phyloP scores from a whole-genome alignment of 495 filamentous ascomycete genomes.

The Penicillium silybi region DNA sequence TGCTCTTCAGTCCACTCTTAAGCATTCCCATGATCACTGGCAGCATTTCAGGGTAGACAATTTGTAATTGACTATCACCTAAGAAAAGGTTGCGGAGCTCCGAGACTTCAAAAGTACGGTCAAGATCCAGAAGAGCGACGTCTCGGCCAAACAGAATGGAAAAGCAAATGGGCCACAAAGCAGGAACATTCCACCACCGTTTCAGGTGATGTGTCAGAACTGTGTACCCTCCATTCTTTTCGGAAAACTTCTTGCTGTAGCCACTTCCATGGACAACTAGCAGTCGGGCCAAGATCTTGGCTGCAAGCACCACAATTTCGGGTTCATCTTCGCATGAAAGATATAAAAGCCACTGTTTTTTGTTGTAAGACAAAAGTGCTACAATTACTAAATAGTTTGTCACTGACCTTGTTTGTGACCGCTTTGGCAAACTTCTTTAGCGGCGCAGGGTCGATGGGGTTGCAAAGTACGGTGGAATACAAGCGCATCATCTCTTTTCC shows the following conservation, averaged over 20 bases:
- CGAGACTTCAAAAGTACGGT: constrained; percentile 67
- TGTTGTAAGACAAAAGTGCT: constrained; percentile 13
- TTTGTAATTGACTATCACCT: constrained; percentile 47
- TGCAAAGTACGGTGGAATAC: constrained; percentile 79
- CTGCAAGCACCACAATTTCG: constrained; percentile 74
- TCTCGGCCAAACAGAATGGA: constrained; percentile 83
- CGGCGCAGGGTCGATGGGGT: constrained; percentile 56
- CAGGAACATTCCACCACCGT: constrained; percentile 83
- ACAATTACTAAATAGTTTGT: not conserved
- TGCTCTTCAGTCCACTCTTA: constrained; percentile 68
- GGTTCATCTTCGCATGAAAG: constrained; percentile 84
- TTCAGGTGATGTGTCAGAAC: constrained; percentile 78
- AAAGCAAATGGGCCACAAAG: constrained; percentile 86
- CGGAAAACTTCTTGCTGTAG: constrained; percentile 80
- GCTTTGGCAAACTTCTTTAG: constrained; percentile 89
- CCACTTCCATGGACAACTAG: constrained; percentile 70
- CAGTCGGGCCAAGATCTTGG: constrained; percentile 82
- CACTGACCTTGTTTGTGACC: constrained; percentile 87
- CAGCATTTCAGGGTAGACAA: constrained; percentile 74
- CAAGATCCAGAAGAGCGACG: constrained; percentile 68
- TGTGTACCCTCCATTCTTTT: constrained; percentile 79
- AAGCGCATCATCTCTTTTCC: constrained; percentile 74
- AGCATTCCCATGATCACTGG: constrained; percentile 84
- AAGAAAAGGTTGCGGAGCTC: constrained; percentile 68
- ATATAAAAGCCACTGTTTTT: constrained; percentile 87